Percentiles rank a stretch among this genome's conserved stretches.
phyloP scores from a whole-genome alignment of 1,284 basidiomycete species.

The Ganoderma sinense region DNA sequence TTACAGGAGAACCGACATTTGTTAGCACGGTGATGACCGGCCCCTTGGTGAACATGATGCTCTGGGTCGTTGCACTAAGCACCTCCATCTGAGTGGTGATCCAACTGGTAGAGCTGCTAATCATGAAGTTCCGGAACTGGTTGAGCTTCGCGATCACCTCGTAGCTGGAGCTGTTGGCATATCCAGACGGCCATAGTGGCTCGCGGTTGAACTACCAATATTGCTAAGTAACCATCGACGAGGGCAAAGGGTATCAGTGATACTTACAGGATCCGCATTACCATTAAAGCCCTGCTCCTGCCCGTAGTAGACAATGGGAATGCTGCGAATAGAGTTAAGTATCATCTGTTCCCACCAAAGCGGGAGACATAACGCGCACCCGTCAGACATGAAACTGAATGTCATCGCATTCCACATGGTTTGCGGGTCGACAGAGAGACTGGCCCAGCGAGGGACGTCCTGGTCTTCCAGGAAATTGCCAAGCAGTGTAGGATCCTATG shows the following conservation, averaged over 20 bases:
- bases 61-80: conserved; percentile 61
- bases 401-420: conserved; percentile 46
- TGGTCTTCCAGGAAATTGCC: conserved; percentile 71
- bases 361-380: conserved; percentile 36
- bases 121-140: conserved; percentile 72
- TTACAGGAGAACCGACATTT: conserved; percentile 78
- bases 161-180: conserved; percentile 67
- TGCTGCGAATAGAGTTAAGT: conserved; percentile 45
- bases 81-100: conserved; percentile 62
- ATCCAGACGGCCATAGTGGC: conserved; percentile 79
- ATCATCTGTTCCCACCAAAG: not conserved
- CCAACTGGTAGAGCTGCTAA: conserved; percentile 65
- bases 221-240: not conserved
- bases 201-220: conserved; percentile 70
- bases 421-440: conserved; percentile 47
- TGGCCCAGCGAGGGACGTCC: conserved; percentile 59
- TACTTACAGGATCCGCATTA: conserved; percentile 37
- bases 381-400: conserved; percentile 45
- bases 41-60: conserved; percentile 79
- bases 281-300: conserved; percentile 60
- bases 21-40: conserved; percentile 75
- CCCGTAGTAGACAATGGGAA: conserved; percentile 65
- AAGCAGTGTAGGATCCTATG: conserved; percentile 44
- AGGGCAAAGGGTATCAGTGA: not conserved
- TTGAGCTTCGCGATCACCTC: conserved; percentile 72